Conservation (phyloP, 371 early-diverging fungal species). For the Syncephalastrum sp. region DNA sequence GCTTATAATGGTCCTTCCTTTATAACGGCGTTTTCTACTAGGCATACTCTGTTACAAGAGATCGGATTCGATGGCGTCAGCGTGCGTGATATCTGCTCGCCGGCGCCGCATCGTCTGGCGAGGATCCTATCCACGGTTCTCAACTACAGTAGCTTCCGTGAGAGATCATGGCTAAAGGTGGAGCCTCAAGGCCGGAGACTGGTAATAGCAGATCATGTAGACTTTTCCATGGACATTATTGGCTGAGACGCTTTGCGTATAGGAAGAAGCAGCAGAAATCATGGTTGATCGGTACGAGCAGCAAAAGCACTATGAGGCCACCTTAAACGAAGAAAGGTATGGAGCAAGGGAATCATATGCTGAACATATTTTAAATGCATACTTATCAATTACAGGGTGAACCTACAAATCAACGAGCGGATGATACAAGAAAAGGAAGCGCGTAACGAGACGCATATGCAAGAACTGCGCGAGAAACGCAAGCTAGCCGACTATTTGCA, state of each 20-base stretch:
- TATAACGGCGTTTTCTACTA: background rate
- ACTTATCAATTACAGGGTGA: background rate
- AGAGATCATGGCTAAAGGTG: slow-evolving; percentile 15
- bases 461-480: slow-evolving; percentile 8
- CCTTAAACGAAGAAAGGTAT: background rate
- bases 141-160: slow-evolving; percentile 26
- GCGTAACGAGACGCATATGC: slow-evolving; percentile 4
- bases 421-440: slow-evolving; percentile 8
- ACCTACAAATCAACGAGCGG: slow-evolving; percentile 8
- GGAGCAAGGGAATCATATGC: background rate
- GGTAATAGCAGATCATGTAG: slow-evolving; percentile 4
- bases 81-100: slow-evolving; percentile 13
- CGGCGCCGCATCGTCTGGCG: slow-evolving; percentile 20
- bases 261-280: slow-evolving; percentile 7
- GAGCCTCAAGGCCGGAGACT: slow-evolving; percentile 11
- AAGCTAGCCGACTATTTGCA: slow-evolving; percentile 7
- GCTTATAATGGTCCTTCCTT: background rate
- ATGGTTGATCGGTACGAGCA: slow-evolving; percentile 3
- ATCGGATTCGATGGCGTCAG: slow-evolving; percentile 17
- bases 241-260: background rate
- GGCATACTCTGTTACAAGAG: slow-evolving; percentile 12
- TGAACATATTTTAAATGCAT: background rate
- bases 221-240: background rate
- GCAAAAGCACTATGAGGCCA: background rate
- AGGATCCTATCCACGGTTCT: slow-evolving; percentile 21